Percentiles rank a stretch among this genome's conserved stretches.
phyloP scores from a whole-genome alignment of 768 basidiomycete species.

The Tephrocybe sp. region DNA sequence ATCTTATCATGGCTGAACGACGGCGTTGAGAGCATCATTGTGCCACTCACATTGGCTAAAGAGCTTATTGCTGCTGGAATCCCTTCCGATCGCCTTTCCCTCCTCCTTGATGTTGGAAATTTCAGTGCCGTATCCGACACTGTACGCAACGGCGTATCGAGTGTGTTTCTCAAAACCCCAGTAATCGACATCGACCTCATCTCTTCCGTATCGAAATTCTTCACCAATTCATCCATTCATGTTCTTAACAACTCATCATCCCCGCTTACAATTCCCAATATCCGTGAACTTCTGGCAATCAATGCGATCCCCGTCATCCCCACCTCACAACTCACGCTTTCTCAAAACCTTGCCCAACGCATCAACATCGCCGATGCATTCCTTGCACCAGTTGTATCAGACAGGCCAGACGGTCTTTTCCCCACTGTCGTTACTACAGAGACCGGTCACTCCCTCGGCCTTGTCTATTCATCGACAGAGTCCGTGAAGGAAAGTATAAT shows the following conservation, averaged over 20 bases:
- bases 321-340: constrained; percentile 63
- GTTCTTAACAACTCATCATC: constrained; percentile 50
- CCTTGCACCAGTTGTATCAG: constrained; percentile 76
- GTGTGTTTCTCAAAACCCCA: constrained; percentile 75
- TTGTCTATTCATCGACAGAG: constrained; percentile 91
- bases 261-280: constrained; percentile 55
- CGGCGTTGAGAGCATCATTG: constrained; percentile 78
- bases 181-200: constrained; percentile 74
- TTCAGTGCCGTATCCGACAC: constrained; percentile 75
- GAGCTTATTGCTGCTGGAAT: constrained; percentile 60
- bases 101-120: constrained; percentile 73
- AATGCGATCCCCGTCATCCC: constrained; percentile 72
- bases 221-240: constrained; percentile 57
- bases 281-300: constrained; percentile 57
- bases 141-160: constrained; percentile 69
- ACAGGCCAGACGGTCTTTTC: constrained; percentile 89
- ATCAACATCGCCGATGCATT: constrained; percentile 84
- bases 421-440: constrained; percentile 88
- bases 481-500: constrained; percentile 85
- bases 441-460: constrained; percentile 75
- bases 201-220: constrained; percentile 74
- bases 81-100: constrained; percentile 68
- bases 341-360: constrained; percentile 47
- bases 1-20: constrained; percentile 68
- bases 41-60: constrained; percentile 63